Base-by-base conservation (phyloP, 2,329 filamentous ascomycete genomes). In the Thielaviopsis cerberus region DNA sequence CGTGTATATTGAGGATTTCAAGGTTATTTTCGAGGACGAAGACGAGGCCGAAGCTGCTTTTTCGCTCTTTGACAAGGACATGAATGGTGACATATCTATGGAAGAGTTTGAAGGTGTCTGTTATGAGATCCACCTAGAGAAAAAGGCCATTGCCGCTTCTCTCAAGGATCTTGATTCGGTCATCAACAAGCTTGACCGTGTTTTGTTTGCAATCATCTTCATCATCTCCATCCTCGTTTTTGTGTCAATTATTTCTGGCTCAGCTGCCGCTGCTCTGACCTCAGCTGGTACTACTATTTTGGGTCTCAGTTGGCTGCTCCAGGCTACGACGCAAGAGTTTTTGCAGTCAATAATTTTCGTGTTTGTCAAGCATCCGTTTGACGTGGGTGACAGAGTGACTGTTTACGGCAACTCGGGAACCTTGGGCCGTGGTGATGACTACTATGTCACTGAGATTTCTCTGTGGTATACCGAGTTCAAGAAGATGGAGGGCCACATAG, bases 391-490 rank as follows among this genome's bases (percentile, higher is more conserved):
- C 68, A 83, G 91, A 65, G 88, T 97, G 6, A 88, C 85, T 1
- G 80, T 97, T 22, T 96, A 96, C 66, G 90, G 90, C 57, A 94
- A 89, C 65, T 88, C 88, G 0, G 91, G 91, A 61, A 77, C 82
- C n/a, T 68, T 77, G 17, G 77, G 88, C 66, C 80, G 78, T 37
- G 90, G 90, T 52, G 91, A 96, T 64, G 91, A 96, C 65, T 97
- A 95, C 70, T 96, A 94, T 63, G 90, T 97, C 57, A 94, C 94
- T 57, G 88, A 95, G 66, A 94, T 97, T 58, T 86, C 88, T 1
- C 76, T 97, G 1, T 77, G 96, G 17, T 97, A 92, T 68, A 97
- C 91, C 15, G 91, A 96, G 66, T 96, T 96, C 74, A 96, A 96
- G 76, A 96, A 96, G 75, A 91, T 96, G 86, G 85, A 96, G 69